These are phyloP conservation scores for Mycena filopes DNA, from an alignment of 768 basidiomycete species.

Conservation along the genomic window DNA sequence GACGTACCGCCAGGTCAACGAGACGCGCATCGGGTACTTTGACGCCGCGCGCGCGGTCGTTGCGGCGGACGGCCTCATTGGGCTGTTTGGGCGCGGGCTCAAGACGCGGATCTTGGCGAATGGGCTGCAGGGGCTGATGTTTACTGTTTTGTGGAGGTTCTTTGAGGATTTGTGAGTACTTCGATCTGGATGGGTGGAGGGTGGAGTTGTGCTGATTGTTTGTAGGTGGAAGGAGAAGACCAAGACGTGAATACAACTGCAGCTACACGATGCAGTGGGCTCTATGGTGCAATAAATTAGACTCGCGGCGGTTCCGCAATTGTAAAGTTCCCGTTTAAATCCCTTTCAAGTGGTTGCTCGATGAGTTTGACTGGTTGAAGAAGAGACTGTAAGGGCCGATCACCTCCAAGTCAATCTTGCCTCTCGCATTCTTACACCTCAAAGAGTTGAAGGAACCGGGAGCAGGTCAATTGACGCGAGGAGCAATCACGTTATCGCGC, in stretches of 20 bases:
- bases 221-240: constrained; percentile 50
- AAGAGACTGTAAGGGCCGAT: no score
- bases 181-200: constrained; percentile 28
- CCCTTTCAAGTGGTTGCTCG: no score
- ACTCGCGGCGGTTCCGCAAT: no score
- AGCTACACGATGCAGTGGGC: no score
- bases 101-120: constrained; percentile 92
- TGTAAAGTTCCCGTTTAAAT: no score
- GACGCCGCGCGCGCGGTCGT: constrained; percentile 84
- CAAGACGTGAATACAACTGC: constrained; percentile 3
- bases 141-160: constrained; percentile 89
- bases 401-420: no score
- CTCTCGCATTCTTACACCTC: no score
- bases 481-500: no score
- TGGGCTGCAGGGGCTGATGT: constrained; percentile 91
- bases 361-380: no score
- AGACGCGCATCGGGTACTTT: constrained; percentile 80
- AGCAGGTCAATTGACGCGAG: no score
- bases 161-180: constrained; percentile 92
- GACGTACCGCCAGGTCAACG: constrained; percentile 94
- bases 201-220: neutral
- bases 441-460: no score
- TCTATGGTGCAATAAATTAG: no score
- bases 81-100: constrained; percentile 89
- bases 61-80: constrained; percentile 76